Evolutionary conservation across 1,139 yeast genomes (phyloP).

Genomic region (Candida dubliniensis): DNA sequence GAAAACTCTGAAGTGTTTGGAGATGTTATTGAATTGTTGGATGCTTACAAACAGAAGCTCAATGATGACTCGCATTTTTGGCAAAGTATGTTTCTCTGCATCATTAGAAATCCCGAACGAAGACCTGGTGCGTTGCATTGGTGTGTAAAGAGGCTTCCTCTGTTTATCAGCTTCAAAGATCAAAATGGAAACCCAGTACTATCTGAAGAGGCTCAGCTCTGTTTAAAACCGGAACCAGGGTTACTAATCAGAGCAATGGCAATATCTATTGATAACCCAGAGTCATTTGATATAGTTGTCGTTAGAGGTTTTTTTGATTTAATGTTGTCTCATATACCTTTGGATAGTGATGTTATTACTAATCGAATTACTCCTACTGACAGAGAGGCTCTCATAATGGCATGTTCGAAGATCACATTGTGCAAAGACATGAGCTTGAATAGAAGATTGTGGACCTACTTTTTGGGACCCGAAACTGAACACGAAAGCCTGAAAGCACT

Average conservation of each 20-base stretch:
- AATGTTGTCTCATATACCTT: constrained; percentile 63
- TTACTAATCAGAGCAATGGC: constrained; percentile 72
- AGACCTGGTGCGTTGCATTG: constrained; percentile 82
- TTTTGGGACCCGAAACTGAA: constrained; percentile 67
- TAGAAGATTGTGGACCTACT: constrained; percentile 89
- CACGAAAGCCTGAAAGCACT: constrained; percentile 23
- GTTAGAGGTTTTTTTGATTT: constrained; percentile 90
- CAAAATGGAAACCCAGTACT: constrained; percentile 7
- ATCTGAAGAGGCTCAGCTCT: constrained; percentile 57
- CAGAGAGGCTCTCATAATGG: constrained; percentile 55
- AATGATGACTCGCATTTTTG: constrained; percentile 78
- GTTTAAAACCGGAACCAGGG: constrained; percentile 77
- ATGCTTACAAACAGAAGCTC: constrained; percentile 55
- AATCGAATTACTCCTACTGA: constrained; percentile 51
- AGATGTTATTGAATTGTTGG: constrained; percentile 60
- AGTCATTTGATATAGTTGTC: constrained; percentile 58
- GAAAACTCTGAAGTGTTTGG: constrained; percentile 81
- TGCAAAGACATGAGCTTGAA: constrained; percentile 91
- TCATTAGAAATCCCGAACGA: constrained; percentile 76
- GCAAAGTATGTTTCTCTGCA: constrained; percentile 74
- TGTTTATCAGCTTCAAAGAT: constrained; percentile 26
- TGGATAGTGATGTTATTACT: constrained; percentile 60
- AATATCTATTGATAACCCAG: constrained; percentile 55
- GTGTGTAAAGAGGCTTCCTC: constrained; percentile 68
- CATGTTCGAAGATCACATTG: constrained; percentile 68